phyloP scores from a whole-genome alignment of 331 rosid genomes.

The Rhamnella rubrinervis region DNA sequence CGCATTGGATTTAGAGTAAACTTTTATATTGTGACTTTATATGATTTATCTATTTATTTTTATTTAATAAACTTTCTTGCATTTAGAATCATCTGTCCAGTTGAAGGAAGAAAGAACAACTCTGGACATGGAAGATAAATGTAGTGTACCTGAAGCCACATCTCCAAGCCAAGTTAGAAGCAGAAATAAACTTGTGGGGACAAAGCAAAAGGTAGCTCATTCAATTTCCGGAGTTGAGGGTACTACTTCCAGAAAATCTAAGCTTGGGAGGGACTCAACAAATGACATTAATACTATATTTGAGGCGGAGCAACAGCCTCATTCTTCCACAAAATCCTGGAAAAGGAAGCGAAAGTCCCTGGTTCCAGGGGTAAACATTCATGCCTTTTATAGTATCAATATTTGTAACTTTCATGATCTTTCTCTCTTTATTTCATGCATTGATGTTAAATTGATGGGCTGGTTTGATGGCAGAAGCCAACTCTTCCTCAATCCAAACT shows the following conservation, averaged over 20 bases:
- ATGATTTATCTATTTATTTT: slow-evolving; percentile 12
- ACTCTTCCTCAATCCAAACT: slow-evolving; percentile 39
- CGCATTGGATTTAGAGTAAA: background rate
- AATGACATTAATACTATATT: slow-evolving; percentile 34
- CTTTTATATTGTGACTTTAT: background rate
- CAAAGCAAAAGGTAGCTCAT: slow-evolving; percentile 35
- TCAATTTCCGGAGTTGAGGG: slow-evolving; percentile 44
- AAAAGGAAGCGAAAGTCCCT: slow-evolving; percentile 68
- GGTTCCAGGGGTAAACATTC: slow-evolving; percentile 44
- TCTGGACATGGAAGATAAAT: slow-evolving; percentile 42
- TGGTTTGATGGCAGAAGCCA: too few species aligned
- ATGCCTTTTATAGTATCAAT: background rate
- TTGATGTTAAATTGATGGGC: too few species aligned
- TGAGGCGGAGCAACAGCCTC: slow-evolving; percentile 51
- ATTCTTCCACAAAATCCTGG: slow-evolving; percentile 36
- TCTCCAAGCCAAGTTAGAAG: slow-evolving; percentile 53
- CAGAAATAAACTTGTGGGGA: slow-evolving; percentile 35
- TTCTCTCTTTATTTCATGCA: background rate
- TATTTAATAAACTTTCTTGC: slow-evolving; percentile 12
- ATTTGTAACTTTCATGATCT: background rate
- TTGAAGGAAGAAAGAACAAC: slow-evolving; percentile 50
- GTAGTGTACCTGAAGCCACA: slow-evolving; percentile 47
- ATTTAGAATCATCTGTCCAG: slow-evolving; percentile 56
- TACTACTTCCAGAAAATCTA: slow-evolving; percentile 49
- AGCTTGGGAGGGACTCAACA: slow-evolving; percentile 51